Evolutionary conservation across 208 protist species (phyloP).

Genomic region (Acanthamoeba culbertsoni): DNA sequence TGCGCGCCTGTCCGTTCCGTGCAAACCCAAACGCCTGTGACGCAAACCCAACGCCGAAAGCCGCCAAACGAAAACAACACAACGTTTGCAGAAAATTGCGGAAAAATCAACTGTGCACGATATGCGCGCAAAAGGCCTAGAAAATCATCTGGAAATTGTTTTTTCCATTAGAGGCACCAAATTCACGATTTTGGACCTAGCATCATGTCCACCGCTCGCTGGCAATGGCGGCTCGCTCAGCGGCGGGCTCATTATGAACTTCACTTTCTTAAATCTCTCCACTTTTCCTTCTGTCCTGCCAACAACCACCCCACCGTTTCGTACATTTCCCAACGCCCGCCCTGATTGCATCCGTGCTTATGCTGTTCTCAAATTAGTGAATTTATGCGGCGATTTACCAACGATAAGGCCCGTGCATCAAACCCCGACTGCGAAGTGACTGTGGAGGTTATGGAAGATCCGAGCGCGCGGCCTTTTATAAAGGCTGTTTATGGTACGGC

Average conservation of each 20-base stretch:
- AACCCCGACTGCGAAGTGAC: constrained; percentile 54
- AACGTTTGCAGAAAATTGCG: no score
- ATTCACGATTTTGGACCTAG: neutral
- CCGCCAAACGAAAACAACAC: neutral
- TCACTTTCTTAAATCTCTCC: constrained; percentile 31
- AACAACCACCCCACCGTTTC: constrained; percentile 38
- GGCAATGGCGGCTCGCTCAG: constrained; percentile 54
- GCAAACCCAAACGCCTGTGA: neutral
- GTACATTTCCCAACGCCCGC: neutral
- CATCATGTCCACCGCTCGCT: constrained; percentile 42
- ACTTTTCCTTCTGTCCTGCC: constrained; percentile 25
- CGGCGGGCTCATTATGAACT: constrained; percentile 27
- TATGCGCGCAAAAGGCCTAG: neutral
- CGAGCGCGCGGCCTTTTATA: neutral
- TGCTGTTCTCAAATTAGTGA: neutral
- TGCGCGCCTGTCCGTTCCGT: neutral
- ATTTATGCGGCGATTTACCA: constrained; percentile 22
- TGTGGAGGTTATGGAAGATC: neutral
- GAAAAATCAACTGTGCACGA: neutral
- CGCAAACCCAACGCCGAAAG: neutral
- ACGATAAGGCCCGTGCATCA: constrained; percentile 4
- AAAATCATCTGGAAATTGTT: neutral
- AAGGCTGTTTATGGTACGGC: constrained; percentile 29
- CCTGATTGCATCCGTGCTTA: neutral
- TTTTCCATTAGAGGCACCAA: neutral